Conservation (phyloP, 257 asterid species). For the Solanum etuberosum region DNA sequence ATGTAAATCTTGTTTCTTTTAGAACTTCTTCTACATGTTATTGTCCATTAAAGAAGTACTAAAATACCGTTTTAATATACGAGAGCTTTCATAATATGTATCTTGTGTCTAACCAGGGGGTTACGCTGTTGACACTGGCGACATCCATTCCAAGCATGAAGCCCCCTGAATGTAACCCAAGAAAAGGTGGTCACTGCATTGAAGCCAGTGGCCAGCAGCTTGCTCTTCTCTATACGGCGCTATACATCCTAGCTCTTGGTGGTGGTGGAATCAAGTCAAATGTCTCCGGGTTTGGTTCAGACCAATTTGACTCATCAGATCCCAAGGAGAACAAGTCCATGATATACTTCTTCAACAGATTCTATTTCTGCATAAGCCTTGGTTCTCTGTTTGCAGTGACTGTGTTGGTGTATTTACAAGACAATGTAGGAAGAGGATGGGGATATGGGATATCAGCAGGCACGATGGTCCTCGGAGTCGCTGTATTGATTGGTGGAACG, state of each 20-base stretch:
- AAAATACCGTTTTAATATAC: background rate
- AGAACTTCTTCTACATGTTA: background rate
- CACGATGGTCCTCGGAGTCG: constrained; percentile 56
- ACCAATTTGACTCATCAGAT: constrained; percentile 58
- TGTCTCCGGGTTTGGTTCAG: constrained; percentile 86
- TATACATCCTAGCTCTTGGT: constrained; percentile 72
- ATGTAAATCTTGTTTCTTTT: background rate
- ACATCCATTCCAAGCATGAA: constrained; percentile 61
- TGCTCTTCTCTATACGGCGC: constrained; percentile 59
- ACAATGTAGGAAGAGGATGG: constrained; percentile 73
- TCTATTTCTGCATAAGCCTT: constrained; percentile 72
- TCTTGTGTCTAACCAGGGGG: constrained; percentile 39
- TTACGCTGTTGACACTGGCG: constrained; percentile 47
- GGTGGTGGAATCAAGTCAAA: constrained; percentile 87
- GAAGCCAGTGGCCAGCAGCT: constrained; percentile 49
- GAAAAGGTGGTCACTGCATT: constrained; percentile 31
- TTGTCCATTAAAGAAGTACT: background rate
- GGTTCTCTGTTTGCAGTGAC: constrained; percentile 81
- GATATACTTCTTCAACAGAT: constrained; percentile 69
- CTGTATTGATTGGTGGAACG: constrained; percentile 41
- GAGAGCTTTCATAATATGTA: background rate
- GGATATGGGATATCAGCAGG: constrained; percentile 84
- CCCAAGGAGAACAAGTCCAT: constrained; percentile 60
- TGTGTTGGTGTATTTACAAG: constrained; percentile 71
- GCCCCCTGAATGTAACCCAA: constrained; percentile 59